phyloP scores from a whole-genome alignment of 495 filamentous ascomycete species.

The Haplographium delicatum region DNA sequence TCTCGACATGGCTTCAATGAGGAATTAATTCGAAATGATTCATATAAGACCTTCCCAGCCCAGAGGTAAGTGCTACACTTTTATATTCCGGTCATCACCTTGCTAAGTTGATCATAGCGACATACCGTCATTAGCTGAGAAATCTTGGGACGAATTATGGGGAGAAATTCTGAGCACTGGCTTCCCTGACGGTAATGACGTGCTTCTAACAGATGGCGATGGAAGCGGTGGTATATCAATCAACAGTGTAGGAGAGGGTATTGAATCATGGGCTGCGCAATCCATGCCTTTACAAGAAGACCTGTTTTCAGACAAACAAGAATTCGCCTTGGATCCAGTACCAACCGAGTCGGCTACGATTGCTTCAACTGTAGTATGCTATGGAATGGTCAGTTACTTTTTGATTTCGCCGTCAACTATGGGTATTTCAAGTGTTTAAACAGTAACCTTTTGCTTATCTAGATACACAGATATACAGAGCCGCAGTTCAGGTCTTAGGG shows the following conservation, averaged over 20 bases:
- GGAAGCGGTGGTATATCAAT: background rate
- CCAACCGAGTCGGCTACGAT: background rate
- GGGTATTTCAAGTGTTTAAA: background rate
- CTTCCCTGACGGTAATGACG: background rate
- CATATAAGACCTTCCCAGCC: background rate
- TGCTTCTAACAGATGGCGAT: background rate
- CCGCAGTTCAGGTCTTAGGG: constrained; percentile 1
- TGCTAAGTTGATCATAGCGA: background rate
- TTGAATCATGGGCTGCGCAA: constrained; percentile 8
- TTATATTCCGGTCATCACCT: background rate
- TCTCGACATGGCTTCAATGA: background rate
- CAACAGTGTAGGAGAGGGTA: constrained; percentile 5
- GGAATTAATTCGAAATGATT: background rate
- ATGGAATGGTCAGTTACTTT: constrained; percentile 10
- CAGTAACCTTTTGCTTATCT: background rate
- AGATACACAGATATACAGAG: constrained; percentile 1
- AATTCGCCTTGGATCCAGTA: background rate
- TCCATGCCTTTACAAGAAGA: background rate
- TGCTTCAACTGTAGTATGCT: background rate
- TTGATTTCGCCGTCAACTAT: constrained; percentile 1
- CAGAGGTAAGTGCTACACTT: constrained; percentile 4
- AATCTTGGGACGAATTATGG: constrained; percentile 6
- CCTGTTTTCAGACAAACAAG: background rate
- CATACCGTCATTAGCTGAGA: constrained; percentile 1
- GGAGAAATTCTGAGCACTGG: constrained; percentile 5